These are phyloP conservation scores for Diospyros kaki DNA, from an alignment of 148 eudicot genomes.

Conservation along the genomic window DNA sequence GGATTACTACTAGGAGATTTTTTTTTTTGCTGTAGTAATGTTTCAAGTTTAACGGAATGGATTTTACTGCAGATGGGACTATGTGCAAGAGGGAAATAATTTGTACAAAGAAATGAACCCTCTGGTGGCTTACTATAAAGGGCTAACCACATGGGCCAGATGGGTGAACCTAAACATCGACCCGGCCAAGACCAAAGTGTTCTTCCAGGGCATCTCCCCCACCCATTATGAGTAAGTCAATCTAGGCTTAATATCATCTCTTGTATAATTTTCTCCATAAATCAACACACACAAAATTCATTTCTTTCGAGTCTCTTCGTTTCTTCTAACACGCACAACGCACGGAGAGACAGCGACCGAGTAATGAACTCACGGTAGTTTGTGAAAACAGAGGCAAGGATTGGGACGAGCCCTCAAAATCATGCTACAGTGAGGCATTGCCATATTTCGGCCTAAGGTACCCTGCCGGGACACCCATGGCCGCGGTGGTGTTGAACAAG, in stretches of 20 bases:
- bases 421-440: conserved; percentile 21
- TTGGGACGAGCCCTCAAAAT: conserved; percentile 19
- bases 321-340: no score
- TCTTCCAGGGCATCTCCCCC: conserved; percentile 94
- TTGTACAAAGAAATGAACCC: conserved; percentile 81
- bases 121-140: conserved; percentile 63
- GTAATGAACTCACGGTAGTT: not conserved
- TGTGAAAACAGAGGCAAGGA: conserved; percentile 55
- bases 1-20: no score
- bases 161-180: conserved; percentile 81
- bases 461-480: conserved; percentile 39
- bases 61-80: conserved; percentile 71
- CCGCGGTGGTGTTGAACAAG: conserved; percentile 45
- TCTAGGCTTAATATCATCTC: no score
- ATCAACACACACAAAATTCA: no score
- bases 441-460: conserved; percentile 29
- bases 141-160: conserved; percentile 76
- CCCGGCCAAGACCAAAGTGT: conserved; percentile 66
- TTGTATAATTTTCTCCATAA: no score
- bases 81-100: conserved; percentile 60
- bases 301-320: no score
- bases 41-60: no score
- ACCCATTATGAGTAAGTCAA: conserved; percentile 76
- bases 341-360: not conserved
- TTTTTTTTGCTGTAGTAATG: no score